These are phyloP conservation scores for Teunomyces funiuensis DNA, from an alignment of 805 yeast genomes.

Conservation along the genomic window DNA sequence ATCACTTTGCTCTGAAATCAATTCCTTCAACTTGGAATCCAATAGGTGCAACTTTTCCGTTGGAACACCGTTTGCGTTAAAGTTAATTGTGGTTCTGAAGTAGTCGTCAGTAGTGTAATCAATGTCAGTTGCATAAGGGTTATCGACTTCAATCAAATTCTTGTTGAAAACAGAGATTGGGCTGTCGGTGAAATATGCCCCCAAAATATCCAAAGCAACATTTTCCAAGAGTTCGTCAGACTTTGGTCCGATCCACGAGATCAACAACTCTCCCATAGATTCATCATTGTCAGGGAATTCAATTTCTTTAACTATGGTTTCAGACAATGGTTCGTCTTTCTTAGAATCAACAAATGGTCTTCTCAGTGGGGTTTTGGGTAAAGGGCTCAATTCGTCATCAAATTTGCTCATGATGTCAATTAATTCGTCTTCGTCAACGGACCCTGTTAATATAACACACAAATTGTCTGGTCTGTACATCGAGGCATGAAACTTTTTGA, in stretches of 20 bases:
- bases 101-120: conserved; percentile 75
- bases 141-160: conserved; percentile 72
- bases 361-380: conserved; percentile 33
- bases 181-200: conserved; percentile 72
- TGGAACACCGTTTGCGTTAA: conserved; percentile 73
- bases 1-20: conserved; percentile 53
- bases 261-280: conserved; percentile 67
- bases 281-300: conserved; percentile 91
- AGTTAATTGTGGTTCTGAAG: conserved; percentile 55
- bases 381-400: conserved; percentile 54
- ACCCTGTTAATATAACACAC: conserved; percentile 81
- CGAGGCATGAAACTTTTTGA: conserved; percentile 68
- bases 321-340: conserved; percentile 38
- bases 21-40: conserved; percentile 47
- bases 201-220: conserved; percentile 69
- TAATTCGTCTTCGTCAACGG: conserved; percentile 75
- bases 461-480: conserved; percentile 82
- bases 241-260: conserved; percentile 83
- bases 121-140: conserved; percentile 76
- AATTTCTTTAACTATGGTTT: conserved; percentile 48
- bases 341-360: conserved; percentile 82
- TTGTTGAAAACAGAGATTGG: conserved; percentile 75
- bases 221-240: conserved; percentile 50
- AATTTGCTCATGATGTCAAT: conserved; percentile 57
- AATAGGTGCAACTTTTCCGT: conserved; percentile 57